A percentile compares a stretch with the other conserved stretches of the same genome.
Conservation (phyloP, 2,329 filamentous ascomycete species). For the Neopestalotiopsis sp. region DNA sequence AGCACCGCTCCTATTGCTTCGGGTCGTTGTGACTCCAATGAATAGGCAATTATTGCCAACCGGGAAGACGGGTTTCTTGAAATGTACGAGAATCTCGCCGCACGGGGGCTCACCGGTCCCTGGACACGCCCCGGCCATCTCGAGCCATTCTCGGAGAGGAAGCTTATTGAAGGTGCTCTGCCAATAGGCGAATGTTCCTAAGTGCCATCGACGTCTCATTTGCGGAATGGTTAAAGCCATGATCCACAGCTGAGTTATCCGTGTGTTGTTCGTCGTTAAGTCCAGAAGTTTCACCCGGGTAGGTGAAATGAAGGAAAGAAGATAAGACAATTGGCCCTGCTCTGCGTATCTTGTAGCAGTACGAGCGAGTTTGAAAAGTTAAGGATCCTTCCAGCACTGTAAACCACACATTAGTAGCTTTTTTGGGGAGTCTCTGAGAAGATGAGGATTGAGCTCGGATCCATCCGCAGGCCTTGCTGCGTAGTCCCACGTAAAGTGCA, state of each 20-base stretch:
- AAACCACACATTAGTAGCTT: too few relatives aligned
- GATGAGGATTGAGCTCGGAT: too few relatives aligned
- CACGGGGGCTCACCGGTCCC: not conserved
- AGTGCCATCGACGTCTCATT: not conserved
- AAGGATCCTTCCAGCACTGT: too few relatives aligned
- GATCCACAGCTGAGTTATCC: not conserved
- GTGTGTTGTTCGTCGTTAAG: not conserved
- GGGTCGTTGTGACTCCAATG: not conserved
- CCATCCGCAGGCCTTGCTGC: too few relatives aligned
- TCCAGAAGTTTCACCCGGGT: too few relatives aligned
- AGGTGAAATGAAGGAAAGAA: too few relatives aligned
- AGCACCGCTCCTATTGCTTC: not conserved
- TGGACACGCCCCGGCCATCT: not conserved
- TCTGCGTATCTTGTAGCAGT: too few relatives aligned
- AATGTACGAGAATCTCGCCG: not conserved
- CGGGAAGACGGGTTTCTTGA: not conserved
- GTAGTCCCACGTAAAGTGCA: too few relatives aligned
- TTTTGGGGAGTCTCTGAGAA: too few relatives aligned
- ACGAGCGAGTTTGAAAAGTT: too few relatives aligned
- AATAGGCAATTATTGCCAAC: not conserved
- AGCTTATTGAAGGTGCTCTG: not conserved
- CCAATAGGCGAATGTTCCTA: not conserved
- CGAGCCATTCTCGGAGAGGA: not conserved
- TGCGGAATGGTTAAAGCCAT: not conserved
- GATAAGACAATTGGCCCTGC: too few relatives aligned